Evolutionary conservation across 2,329 filamentous ascomycete species (phyloP).

Genomic region (Microcera coccophila): DNA sequence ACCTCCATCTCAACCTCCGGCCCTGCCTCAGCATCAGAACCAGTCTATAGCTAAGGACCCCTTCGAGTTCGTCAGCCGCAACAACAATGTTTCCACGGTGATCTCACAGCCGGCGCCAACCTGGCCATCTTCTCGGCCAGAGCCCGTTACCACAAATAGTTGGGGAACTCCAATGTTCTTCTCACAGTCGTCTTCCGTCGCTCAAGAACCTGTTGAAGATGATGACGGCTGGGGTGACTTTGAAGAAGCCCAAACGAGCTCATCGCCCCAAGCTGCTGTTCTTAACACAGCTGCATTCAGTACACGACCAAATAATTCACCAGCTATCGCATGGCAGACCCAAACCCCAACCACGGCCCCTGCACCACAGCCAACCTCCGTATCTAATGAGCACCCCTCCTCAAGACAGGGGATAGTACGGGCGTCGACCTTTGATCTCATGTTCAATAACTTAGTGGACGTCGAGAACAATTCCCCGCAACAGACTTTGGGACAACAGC

Average conservation of each 20-base stretch:
- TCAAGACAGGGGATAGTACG: slow-evolving; percentile 32
- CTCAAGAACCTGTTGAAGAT: slow-evolving; percentile 39
- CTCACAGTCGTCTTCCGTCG: slow-evolving; percentile 16
- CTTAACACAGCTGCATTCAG: not conserved
- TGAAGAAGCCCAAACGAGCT: slow-evolving; percentile 48
- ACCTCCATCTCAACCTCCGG: slow-evolving; percentile 8
- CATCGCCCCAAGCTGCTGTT: slow-evolving; percentile 7
- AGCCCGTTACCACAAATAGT: slow-evolving; percentile 15
- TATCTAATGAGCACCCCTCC: slow-evolving; percentile 9
- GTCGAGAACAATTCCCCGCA: slow-evolving; percentile 21
- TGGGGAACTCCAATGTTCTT: slow-evolving; percentile 14
- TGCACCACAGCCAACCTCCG: slow-evolving; percentile 6
- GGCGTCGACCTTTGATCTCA: slow-evolving; percentile 50
- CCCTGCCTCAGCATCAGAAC: slow-evolving; percentile 10
- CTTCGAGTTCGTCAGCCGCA: slow-evolving; percentile 23
- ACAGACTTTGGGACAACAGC: slow-evolving; percentile 10
- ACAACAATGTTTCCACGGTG: slow-evolving; percentile 12
- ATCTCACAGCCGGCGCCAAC: slow-evolving; percentile 23
- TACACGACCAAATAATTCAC: not conserved
- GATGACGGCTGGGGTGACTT: slow-evolving; percentile 68
- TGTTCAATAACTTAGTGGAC: slow-evolving; percentile 50
- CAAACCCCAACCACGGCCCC: slow-evolving; percentile 6
- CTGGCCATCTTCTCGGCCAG: slow-evolving; percentile 32
- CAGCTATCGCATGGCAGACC: slow-evolving; percentile 8
- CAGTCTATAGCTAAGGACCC: slow-evolving; percentile 23